Evolutionary conservation across 1,284 basidiomycete genomes (phyloP).

Genomic region (Tetrapyrgos nigripes): DNA sequence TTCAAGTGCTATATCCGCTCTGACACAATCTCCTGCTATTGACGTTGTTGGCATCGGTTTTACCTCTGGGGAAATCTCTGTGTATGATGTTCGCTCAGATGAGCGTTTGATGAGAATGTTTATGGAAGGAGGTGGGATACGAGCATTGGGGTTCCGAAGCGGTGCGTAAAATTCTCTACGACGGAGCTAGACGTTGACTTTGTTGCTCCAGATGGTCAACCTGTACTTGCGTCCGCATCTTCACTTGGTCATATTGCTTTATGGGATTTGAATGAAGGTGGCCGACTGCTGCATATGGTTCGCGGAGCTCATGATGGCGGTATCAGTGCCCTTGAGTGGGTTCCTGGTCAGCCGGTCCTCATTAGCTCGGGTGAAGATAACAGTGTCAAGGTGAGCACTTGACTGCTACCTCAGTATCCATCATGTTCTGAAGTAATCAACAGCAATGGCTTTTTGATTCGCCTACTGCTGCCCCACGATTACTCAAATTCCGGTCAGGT

Average conservation of each 20-base stretch:
- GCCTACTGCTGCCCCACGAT: constrained; percentile 81
- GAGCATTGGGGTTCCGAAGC: constrained; percentile 85
- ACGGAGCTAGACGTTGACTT: constrained; percentile 8
- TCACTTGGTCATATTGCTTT: constrained; percentile 88
- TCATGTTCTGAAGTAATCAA: not conserved
- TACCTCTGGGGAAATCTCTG: constrained; percentile 84
- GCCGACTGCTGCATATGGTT: constrained; percentile 82
- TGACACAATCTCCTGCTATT: constrained; percentile 94
- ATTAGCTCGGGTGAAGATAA: constrained; percentile 92
- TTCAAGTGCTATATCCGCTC: constrained; percentile 66
- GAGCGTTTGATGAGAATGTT: constrained; percentile 89
- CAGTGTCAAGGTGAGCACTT: constrained; percentile 77
- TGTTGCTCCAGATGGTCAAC: constrained; percentile 72
- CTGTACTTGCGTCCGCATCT: constrained; percentile 86
- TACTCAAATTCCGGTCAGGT: constrained; percentile 92
- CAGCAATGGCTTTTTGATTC: constrained; percentile 99
- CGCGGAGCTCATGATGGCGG: constrained; percentile 88
- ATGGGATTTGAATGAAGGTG: constrained; percentile 89
- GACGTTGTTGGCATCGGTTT: constrained; percentile 95
- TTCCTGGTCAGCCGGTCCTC: constrained; percentile 89
- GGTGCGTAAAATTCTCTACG: constrained; percentile 55
- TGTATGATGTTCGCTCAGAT: constrained; percentile 91
- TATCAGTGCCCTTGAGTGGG: constrained; percentile 85
- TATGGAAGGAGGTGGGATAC: constrained; percentile 84
- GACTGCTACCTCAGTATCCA: not conserved